Evolutionary conservation across 1,284 basidiomycete species (phyloP), one percentile per base, ranked within the genome.

Genomic region (Puccinia polysora): DNA sequence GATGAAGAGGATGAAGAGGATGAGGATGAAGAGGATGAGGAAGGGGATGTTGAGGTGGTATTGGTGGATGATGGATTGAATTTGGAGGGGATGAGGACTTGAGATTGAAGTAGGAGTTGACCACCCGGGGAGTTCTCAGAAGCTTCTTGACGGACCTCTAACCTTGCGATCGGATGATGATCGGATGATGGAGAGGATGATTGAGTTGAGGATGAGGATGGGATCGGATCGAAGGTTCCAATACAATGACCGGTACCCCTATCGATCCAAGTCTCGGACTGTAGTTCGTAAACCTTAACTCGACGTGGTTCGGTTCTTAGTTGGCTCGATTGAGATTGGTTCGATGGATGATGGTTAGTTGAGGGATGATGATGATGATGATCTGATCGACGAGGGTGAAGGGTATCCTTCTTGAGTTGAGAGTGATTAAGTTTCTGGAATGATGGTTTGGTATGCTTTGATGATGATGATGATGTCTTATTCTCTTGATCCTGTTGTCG

Each of bases 211-310:
- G 2, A 34, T 55, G 28, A 32, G 67, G n/a, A n/a, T n/a, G n/a
- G 43, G 1, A 53, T 28, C n/a, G 43, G 23, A 55, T 73, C 8
- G 45, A 47, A 88, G 77, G 91, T 87, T 45, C 91, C 91, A 76
- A 88, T 89, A 80, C 93, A 95, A 79, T 91, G 89, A 0, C 93
- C 94, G 23, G 93, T 96, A 55, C 93, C 93, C 78, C 91, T 87
- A 83, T 97, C 94, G 73, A 88, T 85, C 93, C 93, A 97, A 65
- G 87, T 86, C 73, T 88, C 85, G 72, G 88, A 89, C 70, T 91
- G 85, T 73, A 97, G 86, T 81, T 93, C 88, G 81, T 97, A 97
- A 32, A 97, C 92, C 88, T 94, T 81, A 25, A 76, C 75, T 18
- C 78, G 75, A 8, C 76, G 70, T 18, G 74, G 50, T 43, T 72